phyloP scores from a whole-genome alignment of 1,284 basidiomycete genomes.

The Apiotrichum sp. region DNA sequence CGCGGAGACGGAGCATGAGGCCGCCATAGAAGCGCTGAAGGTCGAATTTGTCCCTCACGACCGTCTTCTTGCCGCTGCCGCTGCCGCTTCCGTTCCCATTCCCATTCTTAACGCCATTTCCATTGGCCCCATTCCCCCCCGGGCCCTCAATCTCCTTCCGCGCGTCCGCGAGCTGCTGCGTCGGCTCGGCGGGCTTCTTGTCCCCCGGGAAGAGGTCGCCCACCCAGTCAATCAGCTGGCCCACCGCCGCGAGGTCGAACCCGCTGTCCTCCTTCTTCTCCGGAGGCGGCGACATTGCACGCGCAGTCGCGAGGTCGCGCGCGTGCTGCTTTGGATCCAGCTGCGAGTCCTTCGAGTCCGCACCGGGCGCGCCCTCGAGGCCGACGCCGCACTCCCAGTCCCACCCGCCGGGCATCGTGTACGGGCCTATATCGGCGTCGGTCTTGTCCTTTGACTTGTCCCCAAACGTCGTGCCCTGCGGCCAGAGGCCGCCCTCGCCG shows the following conservation, averaged over 20 bases:
- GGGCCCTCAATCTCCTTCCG: constrained; percentile 31
- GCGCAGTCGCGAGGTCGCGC: constrained; percentile 16
- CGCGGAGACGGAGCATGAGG: constrained; percentile 44
- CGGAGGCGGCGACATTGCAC: constrained; percentile 9
- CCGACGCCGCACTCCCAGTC: constrained; percentile 19
- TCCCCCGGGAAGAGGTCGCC: constrained; percentile 39
- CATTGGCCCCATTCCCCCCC: background rate
- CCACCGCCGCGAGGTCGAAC: constrained; percentile 40
- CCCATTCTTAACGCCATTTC: too few relatives aligned
- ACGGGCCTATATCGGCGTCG: background rate
- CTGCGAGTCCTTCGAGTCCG: constrained; percentile 8
- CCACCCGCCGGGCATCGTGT: constrained; percentile 18
- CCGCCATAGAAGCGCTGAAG: constrained; percentile 47
- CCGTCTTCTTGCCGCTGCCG: constrained; percentile 18
- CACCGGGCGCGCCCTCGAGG: constrained; percentile 1
- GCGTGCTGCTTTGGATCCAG: constrained; percentile 11
- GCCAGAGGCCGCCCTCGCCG: constrained; percentile 57
- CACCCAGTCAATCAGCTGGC: constrained; percentile 47
- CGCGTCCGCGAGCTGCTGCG: constrained; percentile 40
- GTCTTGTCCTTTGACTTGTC: background rate
- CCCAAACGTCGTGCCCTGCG: constrained; percentile 21
- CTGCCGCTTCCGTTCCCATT: background rate
- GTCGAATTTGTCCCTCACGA: constrained; percentile 45
- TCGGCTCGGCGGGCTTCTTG: constrained; percentile 22
- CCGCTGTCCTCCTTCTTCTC: constrained; percentile 17